A percentile compares a stretch with the other conserved stretches of the same genome.
phyloP scores from a whole-genome alignment of 2,329 filamentous ascomycete genomes.

The Magnaporthiopsis rhizophila region DNA sequence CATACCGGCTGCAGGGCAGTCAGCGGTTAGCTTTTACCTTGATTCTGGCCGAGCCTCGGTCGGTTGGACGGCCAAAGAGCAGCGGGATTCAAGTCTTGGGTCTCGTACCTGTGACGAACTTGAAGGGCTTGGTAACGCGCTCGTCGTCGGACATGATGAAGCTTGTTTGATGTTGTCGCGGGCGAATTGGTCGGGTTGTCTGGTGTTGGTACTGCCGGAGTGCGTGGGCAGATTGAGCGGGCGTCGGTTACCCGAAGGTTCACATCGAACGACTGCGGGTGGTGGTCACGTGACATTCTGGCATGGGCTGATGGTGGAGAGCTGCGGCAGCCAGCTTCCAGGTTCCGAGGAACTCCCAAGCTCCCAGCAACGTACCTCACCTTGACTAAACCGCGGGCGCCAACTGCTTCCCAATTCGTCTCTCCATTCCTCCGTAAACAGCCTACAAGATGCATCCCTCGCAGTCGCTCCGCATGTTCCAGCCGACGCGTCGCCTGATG shows the following conservation, averaged over 20 bases:
- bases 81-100: neutral
- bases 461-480: conserved; percentile 58
- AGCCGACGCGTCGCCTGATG: conserved; percentile 58
- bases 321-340: no score
- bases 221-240: neutral
- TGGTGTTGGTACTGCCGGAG: neutral
- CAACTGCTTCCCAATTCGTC: conserved; percentile 18
- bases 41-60: neutral
- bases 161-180: conserved; percentile 17
- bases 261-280: conserved; percentile 1
- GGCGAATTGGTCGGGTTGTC: conserved; percentile 19
- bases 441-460: conserved; percentile 54
- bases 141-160: conserved; percentile 88
- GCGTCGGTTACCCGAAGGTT: neutral
- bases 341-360: no score
- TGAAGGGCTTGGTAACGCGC: conserved; percentile 95
- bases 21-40: conserved; percentile 30
- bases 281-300: no score
- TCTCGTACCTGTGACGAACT: conserved; percentile 79
- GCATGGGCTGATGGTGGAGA: no score
- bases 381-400: no score
- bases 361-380: no score
- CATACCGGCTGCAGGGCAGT: conserved; percentile 33
- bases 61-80: conserved; percentile 16
- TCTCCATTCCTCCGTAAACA: no score